Conservation (phyloP, 257 asterid species). For the Fraxinus excelsior region DNA sequence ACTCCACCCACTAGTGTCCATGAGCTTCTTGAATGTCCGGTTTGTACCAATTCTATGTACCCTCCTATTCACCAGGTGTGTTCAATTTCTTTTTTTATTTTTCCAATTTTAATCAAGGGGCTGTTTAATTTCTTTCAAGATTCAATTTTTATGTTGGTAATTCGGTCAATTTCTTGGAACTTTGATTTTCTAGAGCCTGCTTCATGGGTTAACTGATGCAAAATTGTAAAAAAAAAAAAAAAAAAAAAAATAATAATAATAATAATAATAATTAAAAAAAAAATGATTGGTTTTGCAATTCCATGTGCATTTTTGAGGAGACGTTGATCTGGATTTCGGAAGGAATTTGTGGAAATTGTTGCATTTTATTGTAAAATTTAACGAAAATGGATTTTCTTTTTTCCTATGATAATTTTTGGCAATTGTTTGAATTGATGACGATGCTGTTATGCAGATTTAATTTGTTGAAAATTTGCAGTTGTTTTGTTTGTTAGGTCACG, state of each 20-base stretch:
- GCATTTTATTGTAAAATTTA: constrained; percentile 1
- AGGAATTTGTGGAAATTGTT: constrained; percentile 17
- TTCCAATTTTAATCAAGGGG: constrained; percentile 5
- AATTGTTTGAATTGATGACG: constrained; percentile 14
- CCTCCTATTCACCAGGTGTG: constrained; percentile 76
- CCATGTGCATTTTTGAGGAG: background rate
- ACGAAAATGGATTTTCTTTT: constrained; percentile 9
- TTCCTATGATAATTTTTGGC: background rate
- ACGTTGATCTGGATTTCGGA: constrained; percentile 20
- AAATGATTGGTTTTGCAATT: background rate
- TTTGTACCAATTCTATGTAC: constrained; percentile 70
- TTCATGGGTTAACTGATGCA: constrained; percentile 15
- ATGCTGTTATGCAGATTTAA: constrained; percentile 7
- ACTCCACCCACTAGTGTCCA: constrained; percentile 57
- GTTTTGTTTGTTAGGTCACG: constrained; percentile 6
- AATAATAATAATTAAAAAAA: too few relatives aligned
- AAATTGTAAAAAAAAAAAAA: background rate
- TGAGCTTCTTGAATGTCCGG: constrained; percentile 72
- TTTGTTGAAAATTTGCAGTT: constrained; percentile 3
- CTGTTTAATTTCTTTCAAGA: constrained; percentile 17
- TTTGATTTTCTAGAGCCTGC: constrained; percentile 23
- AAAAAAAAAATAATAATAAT: too few relatives aligned
- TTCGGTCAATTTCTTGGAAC: background rate
- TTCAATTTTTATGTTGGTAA: constrained; percentile 11
- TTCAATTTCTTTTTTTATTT: constrained; percentile 4